A percentile compares a stretch with the other conserved stretches of the same genome.
These are phyloP conservation scores for Pseudopyrenochaeta lycopersici DNA, from an alignment of 2,329 filamentous ascomycete species.

Conservation along the genomic window DNA sequence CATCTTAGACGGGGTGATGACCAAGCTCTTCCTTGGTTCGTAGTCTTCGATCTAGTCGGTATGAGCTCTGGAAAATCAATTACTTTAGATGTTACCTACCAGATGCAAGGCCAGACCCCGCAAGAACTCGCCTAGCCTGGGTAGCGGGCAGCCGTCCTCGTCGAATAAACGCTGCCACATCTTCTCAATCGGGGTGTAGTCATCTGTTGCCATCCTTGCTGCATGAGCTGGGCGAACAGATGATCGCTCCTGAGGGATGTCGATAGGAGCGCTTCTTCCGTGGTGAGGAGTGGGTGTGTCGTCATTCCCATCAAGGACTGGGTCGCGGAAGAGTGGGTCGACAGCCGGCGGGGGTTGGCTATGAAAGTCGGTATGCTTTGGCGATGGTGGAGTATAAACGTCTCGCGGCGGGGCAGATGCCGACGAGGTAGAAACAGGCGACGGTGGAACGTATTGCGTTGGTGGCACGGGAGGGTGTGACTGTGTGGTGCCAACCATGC, in stretches of 20 bases:
- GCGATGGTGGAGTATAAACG: slow-evolving; percentile 66
- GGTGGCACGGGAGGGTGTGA: slow-evolving; percentile 45
- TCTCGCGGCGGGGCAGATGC: slow-evolving; percentile 58
- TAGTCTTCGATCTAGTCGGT: slow-evolving; percentile 70
- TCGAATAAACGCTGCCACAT: slow-evolving; percentile 83
- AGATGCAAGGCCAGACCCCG: slow-evolving; percentile 77
- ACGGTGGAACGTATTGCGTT: slow-evolving; percentile 50
- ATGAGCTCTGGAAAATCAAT: slow-evolving; percentile 1
- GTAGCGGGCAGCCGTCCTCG: slow-evolving; percentile 70
- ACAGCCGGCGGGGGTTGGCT: slow-evolving; percentile 48
- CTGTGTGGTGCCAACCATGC: slow-evolving; percentile 36
- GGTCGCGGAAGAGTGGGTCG: slow-evolving; percentile 40
- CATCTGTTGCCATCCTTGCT: slow-evolving; percentile 44
- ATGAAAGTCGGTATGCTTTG: slow-evolving; percentile 46
- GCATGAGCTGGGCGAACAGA: slow-evolving; percentile 37
- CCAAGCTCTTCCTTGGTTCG: slow-evolving; percentile 71
- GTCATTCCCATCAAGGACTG: slow-evolving; percentile 42
- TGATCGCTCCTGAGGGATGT: slow-evolving; percentile 32
- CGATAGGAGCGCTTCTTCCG: slow-evolving; percentile 34
- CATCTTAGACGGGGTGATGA: slow-evolving; percentile 80
- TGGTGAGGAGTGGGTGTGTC: slow-evolving; percentile 40
- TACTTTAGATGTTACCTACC: slow-evolving; percentile 56
- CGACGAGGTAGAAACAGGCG: slow-evolving; percentile 54
- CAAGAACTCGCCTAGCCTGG: slow-evolving; percentile 74
- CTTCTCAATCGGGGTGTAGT: slow-evolving; percentile 63